Evolutionary conservation across 2,329 filamentous ascomycete species (phyloP).

Genomic region (Cryphonectria radicalis): DNA sequence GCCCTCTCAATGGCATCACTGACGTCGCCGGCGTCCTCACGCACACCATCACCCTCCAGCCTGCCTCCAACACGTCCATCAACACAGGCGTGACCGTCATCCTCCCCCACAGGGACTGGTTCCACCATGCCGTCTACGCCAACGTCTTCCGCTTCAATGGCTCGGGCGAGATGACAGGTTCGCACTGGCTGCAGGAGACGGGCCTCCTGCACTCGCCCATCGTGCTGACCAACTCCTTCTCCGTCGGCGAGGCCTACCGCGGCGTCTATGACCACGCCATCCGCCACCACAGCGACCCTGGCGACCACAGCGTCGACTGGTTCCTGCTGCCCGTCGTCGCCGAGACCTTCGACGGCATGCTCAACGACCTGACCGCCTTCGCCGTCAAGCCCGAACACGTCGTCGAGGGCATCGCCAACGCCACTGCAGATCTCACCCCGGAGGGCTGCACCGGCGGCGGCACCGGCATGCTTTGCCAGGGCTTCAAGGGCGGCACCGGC

Average conservation of each 20-base stretch:
- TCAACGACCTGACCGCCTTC: conserved; percentile 62
- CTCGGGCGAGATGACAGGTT: conserved; percentile 64
- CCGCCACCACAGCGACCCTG: conserved; percentile 46
- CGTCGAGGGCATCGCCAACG: conserved; percentile 56
- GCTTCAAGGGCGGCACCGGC: conserved; percentile 70
- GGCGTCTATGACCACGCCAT: conserved; percentile 62
- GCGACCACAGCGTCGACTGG: conserved; percentile 52
- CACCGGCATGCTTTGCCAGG: conserved; percentile 70
- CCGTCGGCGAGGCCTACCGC: conserved; percentile 61
- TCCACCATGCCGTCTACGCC: conserved; percentile 49
- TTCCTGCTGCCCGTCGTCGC: conserved; percentile 62
- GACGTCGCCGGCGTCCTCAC: conserved; percentile 55
- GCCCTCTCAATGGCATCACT: conserved; percentile 54
- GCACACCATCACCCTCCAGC: conserved; percentile 49
- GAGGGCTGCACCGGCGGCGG: conserved; percentile 70
- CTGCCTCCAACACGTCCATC: conserved; percentile 32
- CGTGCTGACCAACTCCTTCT: conserved; percentile 62
- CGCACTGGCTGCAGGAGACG: conserved; percentile 65
- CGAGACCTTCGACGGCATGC: conserved; percentile 66
- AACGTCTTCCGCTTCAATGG: conserved; percentile 67
- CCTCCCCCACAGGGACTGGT: conserved; percentile 51
- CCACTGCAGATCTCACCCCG: conserved; percentile 53
- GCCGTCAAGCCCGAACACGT: conserved; percentile 59
- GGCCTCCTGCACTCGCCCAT: conserved; percentile 63
- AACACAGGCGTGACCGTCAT: conserved; percentile 58